phyloP scores from a whole-genome alignment of 2,329 filamentous ascomycete species.

The Cytospora mali region DNA sequence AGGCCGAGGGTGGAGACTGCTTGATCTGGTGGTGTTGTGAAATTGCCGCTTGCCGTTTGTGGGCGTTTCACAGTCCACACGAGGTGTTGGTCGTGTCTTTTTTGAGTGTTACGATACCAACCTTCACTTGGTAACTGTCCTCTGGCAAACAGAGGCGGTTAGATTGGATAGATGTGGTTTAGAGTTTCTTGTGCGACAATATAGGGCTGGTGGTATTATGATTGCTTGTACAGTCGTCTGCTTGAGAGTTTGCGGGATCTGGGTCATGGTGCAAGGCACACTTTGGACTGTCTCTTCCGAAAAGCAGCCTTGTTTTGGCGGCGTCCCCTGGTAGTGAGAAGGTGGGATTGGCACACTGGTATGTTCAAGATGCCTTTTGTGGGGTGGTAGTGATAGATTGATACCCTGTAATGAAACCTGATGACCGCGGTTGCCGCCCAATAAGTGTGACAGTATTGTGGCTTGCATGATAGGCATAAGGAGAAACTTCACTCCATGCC shows the following conservation, averaged over 20 bases:
- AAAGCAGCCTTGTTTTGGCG: background rate
- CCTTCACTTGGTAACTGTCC: background rate
- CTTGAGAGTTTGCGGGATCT: background rate
- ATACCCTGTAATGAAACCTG: slow-evolving; percentile 3
- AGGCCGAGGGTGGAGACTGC: slow-evolving; percentile 44
- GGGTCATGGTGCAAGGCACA: background rate
- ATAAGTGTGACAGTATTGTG: background rate
- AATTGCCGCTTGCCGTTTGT: background rate
- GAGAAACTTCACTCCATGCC: background rate
- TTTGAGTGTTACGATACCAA: slow-evolving; percentile 7
- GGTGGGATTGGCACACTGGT: background rate
- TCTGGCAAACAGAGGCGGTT: background rate
- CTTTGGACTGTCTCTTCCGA: background rate
- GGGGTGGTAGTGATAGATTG: background rate
- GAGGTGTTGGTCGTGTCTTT: slow-evolving; percentile 1
- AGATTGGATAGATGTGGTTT: slow-evolving; percentile 3
- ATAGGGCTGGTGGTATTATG: background rate
- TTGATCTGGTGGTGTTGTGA: slow-evolving; percentile 3
- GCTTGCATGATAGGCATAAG: background rate
- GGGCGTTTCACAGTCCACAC: background rate
- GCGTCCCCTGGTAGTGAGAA: background rate
- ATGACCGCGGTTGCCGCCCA: background rate
- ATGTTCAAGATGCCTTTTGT: background rate
- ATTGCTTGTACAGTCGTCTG: background rate
- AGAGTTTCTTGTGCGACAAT: background rate